These are phyloP conservation scores for Parachlorella kessleri DNA, from an alignment of 139 green algal genomes.

Conservation along the genomic window DNA sequence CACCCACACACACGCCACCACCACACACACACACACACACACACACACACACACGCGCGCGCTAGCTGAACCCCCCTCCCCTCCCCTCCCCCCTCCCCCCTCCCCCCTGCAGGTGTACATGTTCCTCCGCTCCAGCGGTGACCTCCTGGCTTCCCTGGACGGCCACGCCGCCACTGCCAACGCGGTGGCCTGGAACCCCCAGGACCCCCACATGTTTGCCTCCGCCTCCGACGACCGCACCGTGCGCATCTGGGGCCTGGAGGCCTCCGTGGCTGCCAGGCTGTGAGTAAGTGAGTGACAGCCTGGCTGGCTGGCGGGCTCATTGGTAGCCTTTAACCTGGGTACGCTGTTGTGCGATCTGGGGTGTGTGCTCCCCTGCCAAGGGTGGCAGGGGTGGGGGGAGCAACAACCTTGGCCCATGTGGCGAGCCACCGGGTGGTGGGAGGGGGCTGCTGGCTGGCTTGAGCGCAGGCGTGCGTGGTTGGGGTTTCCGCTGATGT, in stretches of 20 bases:
- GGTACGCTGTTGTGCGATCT: too few relatives aligned
- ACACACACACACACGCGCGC: neutral
- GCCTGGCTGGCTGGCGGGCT: too few relatives aligned
- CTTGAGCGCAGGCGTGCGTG: too few relatives aligned
- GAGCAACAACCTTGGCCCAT: too few relatives aligned
- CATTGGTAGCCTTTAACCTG: too few relatives aligned
- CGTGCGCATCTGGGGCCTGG: constrained; percentile 44
- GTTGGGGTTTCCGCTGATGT: too few relatives aligned
- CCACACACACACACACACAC: neutral
- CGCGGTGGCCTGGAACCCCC: constrained; percentile 89
- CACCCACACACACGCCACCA: neutral
- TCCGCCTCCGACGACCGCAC: constrained; percentile 36
- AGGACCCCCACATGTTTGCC: constrained; percentile 64
- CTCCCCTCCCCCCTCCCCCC: neutral
- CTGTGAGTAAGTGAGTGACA: too few relatives aligned
- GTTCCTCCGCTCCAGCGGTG: constrained; percentile 37
- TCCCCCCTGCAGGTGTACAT: neutral
- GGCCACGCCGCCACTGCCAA: constrained; percentile 87
- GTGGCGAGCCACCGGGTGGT: too few relatives aligned
- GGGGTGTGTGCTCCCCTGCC: too few relatives aligned
- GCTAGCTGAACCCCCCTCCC: neutral
- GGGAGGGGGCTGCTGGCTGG: too few relatives aligned
- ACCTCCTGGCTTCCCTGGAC: constrained; percentile 80
- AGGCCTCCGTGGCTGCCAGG: too few relatives aligned
- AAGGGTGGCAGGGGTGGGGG: too few relatives aligned